Percentiles rank a stretch among this genome's conserved stretches.
Conservation (phyloP, 176 grass and related monocot genomes). For the Zizania latifolia region DNA sequence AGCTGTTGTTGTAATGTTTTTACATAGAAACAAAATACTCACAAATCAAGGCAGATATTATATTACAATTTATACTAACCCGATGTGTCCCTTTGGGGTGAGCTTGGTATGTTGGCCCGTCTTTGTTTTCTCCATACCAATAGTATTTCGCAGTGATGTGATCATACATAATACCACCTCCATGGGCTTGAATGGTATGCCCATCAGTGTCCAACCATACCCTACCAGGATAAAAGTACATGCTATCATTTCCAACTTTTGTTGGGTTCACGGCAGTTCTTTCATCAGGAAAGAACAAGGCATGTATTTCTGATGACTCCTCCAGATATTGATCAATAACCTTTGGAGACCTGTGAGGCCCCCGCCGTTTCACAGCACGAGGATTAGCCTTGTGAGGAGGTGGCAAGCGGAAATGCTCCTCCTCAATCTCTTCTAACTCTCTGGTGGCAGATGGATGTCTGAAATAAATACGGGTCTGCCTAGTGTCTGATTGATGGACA, state of each 20-base stretch:
- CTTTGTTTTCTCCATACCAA: conserved; percentile 97
- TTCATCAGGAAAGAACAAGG: conserved; percentile 60
- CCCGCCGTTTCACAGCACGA: conserved; percentile 61
- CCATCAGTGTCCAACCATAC: conserved; percentile 83
- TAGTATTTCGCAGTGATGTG: conserved; percentile 54
- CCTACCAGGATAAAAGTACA: conserved; percentile 66
- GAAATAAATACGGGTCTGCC: conserved; percentile 23
- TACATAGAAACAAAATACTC: neutral
- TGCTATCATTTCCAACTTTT: conserved; percentile 42
- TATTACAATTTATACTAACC: conserved; percentile 42
- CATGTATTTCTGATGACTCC: conserved; percentile 74
- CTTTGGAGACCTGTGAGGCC: conserved; percentile 34
- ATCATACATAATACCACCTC: conserved; percentile 81
- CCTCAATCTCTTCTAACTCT: conserved; percentile 71
- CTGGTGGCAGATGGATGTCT: conserved; percentile 18
- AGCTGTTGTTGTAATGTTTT: neutral
- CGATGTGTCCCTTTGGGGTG: conserved; percentile 43
- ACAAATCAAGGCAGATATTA: neutral
- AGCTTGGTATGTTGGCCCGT: conserved; percentile 62
- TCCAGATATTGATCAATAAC: conserved; percentile 71
- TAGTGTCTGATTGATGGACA: conserved; percentile 30
- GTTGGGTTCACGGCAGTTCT: conserved; percentile 32
- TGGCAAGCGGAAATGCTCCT: conserved; percentile 53
- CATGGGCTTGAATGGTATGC: conserved; percentile 88
- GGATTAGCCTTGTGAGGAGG: conserved; percentile 63